Evolutionary conservation across 1,284 basidiomycete species (phyloP).

Genomic region (Butyriboletus appendiculatus): DNA sequence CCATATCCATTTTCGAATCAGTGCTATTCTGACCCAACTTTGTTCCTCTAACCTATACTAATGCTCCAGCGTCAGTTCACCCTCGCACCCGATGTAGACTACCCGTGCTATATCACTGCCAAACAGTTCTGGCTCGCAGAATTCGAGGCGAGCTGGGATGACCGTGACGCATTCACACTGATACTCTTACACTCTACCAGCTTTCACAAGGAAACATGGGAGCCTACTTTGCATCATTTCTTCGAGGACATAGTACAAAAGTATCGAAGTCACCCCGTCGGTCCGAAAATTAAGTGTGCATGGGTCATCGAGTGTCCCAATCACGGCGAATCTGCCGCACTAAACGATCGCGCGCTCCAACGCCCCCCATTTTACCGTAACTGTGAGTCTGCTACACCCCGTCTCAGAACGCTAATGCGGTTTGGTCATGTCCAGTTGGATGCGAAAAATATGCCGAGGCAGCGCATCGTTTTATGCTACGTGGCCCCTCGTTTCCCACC

Average conservation of each 20-base stretch:
- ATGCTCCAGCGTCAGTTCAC: constrained; percentile 26
- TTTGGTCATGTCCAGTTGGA: constrained; percentile 42
- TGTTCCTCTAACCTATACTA: background rate
- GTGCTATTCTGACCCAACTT: background rate
- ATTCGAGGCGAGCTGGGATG: constrained; percentile 34
- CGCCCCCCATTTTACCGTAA: constrained; percentile 43
- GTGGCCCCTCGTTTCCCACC: constrained; percentile 38
- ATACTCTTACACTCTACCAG: constrained; percentile 62
- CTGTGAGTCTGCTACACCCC: constrained; percentile 37
- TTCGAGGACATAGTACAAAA: constrained; percentile 18
- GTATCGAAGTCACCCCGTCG: constrained; percentile 19
- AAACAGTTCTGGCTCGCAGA: constrained; percentile 55
- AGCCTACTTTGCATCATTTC: constrained; percentile 45
- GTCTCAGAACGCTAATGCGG: constrained; percentile 4
- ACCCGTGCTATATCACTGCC: constrained; percentile 53
- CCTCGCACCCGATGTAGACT: constrained; percentile 35
- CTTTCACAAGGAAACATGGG: constrained; percentile 70
- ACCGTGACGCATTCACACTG: constrained; percentile 48
- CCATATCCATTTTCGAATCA: background rate
- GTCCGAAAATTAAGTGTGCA: constrained; percentile 46
- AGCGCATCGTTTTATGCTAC: constrained; percentile 52
- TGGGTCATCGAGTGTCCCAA: constrained; percentile 58
- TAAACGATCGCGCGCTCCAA: constrained; percentile 44
- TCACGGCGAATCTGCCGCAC: constrained; percentile 46
- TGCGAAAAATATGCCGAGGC: constrained; percentile 59